Base-by-base conservation (phyloP, 2,329 filamentous ascomycete species). In the Phoma sp. region DNA sequence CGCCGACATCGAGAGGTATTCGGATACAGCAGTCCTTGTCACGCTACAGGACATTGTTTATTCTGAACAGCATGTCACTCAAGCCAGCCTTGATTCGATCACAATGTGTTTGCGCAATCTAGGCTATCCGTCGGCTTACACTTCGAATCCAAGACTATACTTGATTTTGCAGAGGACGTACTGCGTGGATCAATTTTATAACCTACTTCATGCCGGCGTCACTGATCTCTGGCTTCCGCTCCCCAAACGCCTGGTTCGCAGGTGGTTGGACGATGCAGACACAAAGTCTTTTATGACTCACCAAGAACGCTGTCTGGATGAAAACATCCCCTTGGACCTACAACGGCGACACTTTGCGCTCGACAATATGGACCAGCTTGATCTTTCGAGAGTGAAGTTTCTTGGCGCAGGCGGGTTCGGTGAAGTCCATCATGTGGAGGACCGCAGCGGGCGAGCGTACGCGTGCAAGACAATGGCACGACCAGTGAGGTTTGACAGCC, bases 341-440 rank as follows among this genome's bases (percentile, higher is more conserved):
- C 9, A 23, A 3, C 28, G 34, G 15, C 20, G 12, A 7, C 42
- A 53, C 12, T 40, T 34, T 17, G 21, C 28, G 1, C 20, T 46
- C n/a, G 9, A 7, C 7, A 26, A 30, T 20, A 2, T 47, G 1
- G 42, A 36, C 12, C 10, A 25, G 4, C 14, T 29, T 11, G 14
- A 18, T 25, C 7, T 53, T 4, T 9, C 14, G 11, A 26, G 15
- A n/a, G 5, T 47, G 18, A 25, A 40, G 2, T 10, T 17, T 4
- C 49, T 53, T 17, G 49, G 49, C 3, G 33, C 28, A 11, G 49
- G 49, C 11, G 49, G 49, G 2, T 53, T 40, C 29, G 49, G 49
- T 3, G 34, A 45, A 6, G 49, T 53, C 5, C 21, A 42, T 14
- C 33, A 21, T 14, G 49, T 53, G n/a, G 3, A 18, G 14, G 30